These are phyloP conservation scores for Candida albicans DNA, from an alignment of 1,139 yeast genomes.

Conservation along the genomic window DNA sequence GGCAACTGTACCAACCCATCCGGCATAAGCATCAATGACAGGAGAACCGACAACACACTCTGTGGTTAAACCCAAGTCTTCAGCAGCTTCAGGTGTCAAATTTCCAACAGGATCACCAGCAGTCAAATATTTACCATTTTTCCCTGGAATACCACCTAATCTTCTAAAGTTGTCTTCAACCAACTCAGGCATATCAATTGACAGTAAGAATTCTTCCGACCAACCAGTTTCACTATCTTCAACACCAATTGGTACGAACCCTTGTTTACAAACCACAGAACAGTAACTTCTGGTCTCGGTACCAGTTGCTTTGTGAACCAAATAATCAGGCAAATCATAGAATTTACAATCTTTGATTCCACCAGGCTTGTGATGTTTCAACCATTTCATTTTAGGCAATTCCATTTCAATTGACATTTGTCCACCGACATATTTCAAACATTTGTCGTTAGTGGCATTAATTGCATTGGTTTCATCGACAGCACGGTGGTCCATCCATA, in stretches of 20 bases:
- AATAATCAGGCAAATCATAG: constrained; percentile 87
- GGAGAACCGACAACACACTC: constrained; percentile 89
- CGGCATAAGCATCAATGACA: constrained; percentile 96
- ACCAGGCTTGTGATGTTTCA: constrained; percentile 78
- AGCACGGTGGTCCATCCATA: constrained; percentile 99
- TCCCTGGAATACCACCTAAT: constrained; percentile 80
- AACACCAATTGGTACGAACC: constrained; percentile 88
- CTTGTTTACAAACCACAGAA: constrained; percentile 94
- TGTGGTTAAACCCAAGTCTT: constrained; percentile 77
- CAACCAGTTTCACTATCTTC: constrained; percentile 86
- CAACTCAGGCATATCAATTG: constrained; percentile 74
- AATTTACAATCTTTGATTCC: constrained; percentile 72
- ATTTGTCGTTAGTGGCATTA: constrained; percentile 75
- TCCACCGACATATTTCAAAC: constrained; percentile 92
- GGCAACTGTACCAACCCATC: constrained; percentile 98
- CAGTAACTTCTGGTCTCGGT: constrained; percentile 83
- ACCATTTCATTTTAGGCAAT: constrained; percentile 94
- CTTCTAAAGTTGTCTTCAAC: constrained; percentile 72
- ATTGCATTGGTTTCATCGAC: constrained; percentile 78
- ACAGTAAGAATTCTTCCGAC: constrained; percentile 73
- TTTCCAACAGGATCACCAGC: constrained; percentile 90
- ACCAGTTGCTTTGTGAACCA: constrained; percentile 89
- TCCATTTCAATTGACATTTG: constrained; percentile 98
- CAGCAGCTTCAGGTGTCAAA: constrained; percentile 67
- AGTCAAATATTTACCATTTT: constrained; percentile 69